These are phyloP conservation scores for Cicer cuneatum DNA, from an alignment of 306 rosid species.

Conservation along the genomic window DNA sequence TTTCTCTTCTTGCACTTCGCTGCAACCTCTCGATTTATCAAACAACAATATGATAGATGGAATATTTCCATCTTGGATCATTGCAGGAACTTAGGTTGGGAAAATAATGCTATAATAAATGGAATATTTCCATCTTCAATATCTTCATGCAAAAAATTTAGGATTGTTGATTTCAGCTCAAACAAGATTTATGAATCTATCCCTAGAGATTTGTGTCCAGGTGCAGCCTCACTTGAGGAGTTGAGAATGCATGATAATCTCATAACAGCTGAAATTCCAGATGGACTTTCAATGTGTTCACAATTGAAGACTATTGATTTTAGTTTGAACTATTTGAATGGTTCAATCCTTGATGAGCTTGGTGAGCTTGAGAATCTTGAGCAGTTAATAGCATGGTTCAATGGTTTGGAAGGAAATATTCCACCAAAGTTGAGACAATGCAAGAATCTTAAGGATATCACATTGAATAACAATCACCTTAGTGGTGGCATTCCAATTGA, in stretches of 20 bases:
- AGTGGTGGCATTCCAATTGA: conserved; percentile 77
- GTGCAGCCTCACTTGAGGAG: conserved; percentile 82
- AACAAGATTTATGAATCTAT: conserved; percentile 74
- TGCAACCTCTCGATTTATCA: conserved; percentile 74
- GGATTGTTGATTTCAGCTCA: conserved; percentile 84
- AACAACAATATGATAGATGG: conserved; percentile 88
- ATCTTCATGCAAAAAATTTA: conserved; percentile 74
- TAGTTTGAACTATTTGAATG: conserved; percentile 82
- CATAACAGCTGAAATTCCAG: conserved; percentile 73
- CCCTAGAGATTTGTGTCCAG: conserved; percentile 83
- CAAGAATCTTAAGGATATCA: conserved; percentile 84
- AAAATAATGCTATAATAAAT: conserved; percentile 69
- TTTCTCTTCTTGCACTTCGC: conserved; percentile 71
- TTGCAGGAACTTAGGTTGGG: conserved; percentile 76
- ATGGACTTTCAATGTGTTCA: conserved; percentile 70
- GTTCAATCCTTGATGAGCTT: conserved; percentile 90
- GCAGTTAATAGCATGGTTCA: conserved; percentile 95
- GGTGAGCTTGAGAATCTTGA: conserved; percentile 81
- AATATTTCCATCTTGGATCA: conserved; percentile 72
- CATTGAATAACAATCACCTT: conserved; percentile 76
- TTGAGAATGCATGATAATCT: conserved; percentile 88
- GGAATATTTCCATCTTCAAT: conserved; percentile 81
- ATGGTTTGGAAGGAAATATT: conserved; percentile 80
- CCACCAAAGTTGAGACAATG: conserved; percentile 90
- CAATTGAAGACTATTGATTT: conserved; percentile 87